Evolutionary conservation across 495 filamentous ascomycete genomes (phyloP), one percentile per base, ranked within the genome.

Genomic region (Penicillium atrosanguineum): DNA sequence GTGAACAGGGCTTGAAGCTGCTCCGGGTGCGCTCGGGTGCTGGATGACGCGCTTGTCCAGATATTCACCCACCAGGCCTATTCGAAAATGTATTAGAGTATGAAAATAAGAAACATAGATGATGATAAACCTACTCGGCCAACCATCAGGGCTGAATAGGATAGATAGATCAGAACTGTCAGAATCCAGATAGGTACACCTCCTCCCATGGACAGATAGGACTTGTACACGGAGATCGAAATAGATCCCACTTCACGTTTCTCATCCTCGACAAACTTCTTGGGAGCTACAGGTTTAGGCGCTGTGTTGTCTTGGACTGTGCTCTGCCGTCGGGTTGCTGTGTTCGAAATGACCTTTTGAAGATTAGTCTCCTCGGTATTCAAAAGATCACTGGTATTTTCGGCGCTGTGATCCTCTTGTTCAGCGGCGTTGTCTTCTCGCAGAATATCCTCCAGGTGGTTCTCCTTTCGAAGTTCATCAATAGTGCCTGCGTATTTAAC

Each of bases 191-290:
- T 38, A 9, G 34, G 12, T 16, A 44, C 14, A 21, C 76, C 77
- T 0, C 87, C 87, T 23, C 88, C 90, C 62, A 82, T 84, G 1
- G 84, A 77, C 20, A 95, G 56, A 52, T 91, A 94, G 4, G 75
- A 72, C 15, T 69, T 61, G 50, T 92, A 95, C 7, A 93, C 75
- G 2, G 65, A 63, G 11, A 74, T 70, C 47, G 80, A 82, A 19
- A 95, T 79, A 12, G 79, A 71, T 4, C 90, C 90, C 28, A 74
- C 73, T 55, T 89, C 86, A 53, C 83, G 72, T 18, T 71, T 77
- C 59, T 95, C 90, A 2, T 90, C 88, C 57, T 89, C 83, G 38
- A 87, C 79, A 53, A 92, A 93, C 60, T 83, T 81, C 59, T 83
- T 88, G 5, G 83, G 75, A 61, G 44, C 70, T 29, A 59, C n/a